Base-by-base conservation (phyloP, 2,329 filamentous ascomycete genomes). In the Neofusicoccum kwambonambiense region DNA sequence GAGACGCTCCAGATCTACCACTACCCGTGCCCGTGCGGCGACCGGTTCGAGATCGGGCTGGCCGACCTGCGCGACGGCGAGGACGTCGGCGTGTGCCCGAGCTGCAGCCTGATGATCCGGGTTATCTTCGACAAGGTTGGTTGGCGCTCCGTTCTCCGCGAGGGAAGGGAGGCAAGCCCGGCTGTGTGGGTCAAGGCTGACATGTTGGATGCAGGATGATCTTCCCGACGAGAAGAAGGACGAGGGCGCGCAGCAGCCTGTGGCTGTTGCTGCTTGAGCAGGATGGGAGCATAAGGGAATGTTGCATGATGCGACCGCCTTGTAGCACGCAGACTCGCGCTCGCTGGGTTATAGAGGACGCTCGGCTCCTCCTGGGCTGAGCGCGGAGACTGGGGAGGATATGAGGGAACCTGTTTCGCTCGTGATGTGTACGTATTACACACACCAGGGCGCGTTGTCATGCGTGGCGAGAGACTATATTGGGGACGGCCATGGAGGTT, bases 1-100 rank as follows among this genome's bases (percentile, higher is more conserved):
- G 81, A 88, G 52, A 83, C 84, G 3, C 85, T 93, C 45, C 90
- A 97, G 77, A 89, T 97, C 71, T 99, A 97, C 82, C 90, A 94
- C 80, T 97, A 96, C 77, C 95, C 95, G 13, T 99, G 95, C 77
- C 95, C 95, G 1, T 99, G 95, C 79, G 95, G 95, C 81, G 95
- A 99, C 81, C 87, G 91, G 66, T 99, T 99, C 81, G 91, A 97
- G 81, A 97, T 95, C 74, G 86, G 86, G 19, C 87, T 98, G 64
- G 87, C 85, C 64, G 93, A 98, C 77, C 82, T 99, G 72, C 86
- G 89, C 65, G 93, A 98, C 74, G 91, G 92, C 68, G 88, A 94
- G 76, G 93, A 98, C 71, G 93, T 99, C 74, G 95, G 91, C n/a
- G 91, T 98, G 11, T 99, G 95, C 73, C 95, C 95, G 22, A 97